A percentile compares a stretch with the other conserved stretches of the same genome.
Evolutionary conservation across 1,284 basidiomycete genomes (phyloP).

Genomic region (Ustilago tritici): DNA sequence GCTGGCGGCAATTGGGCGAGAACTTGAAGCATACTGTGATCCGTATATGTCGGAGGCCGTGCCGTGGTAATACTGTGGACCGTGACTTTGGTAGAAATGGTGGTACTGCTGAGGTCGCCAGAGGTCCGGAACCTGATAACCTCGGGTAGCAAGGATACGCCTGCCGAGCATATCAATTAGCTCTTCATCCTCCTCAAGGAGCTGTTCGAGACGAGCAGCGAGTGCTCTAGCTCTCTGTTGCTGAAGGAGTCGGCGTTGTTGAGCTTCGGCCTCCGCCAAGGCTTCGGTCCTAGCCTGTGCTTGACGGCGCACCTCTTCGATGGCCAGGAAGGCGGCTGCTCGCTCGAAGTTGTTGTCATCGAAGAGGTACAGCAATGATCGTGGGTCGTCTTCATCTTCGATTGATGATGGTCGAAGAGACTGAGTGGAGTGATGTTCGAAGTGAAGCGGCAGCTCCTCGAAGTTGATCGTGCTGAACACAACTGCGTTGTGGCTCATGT

Average conservation of each 20-base stretch:
- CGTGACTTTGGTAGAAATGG: conserved; percentile 8
- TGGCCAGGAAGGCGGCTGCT: conserved; percentile 27
- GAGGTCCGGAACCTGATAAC: conserved; percentile 41
- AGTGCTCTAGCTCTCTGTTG: conserved; percentile 15
- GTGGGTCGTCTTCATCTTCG: conserved; percentile 36
- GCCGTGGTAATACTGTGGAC: conserved; percentile 4
- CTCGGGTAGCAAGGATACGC: conserved; percentile 47
- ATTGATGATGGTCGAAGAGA: conserved; percentile 39
- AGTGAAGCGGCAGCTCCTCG: conserved; percentile 40
- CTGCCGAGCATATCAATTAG: conserved; percentile 52
- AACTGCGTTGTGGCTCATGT: conserved; percentile 17
- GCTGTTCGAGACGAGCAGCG: conserved; percentile 23
- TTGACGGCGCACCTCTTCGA: conserved; percentile 25
- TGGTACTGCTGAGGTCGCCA: conserved; percentile 23
- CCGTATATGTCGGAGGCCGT: neutral
- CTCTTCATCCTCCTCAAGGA: conserved; percentile 54
- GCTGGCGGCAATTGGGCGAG: neutral
- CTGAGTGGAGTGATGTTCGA: conserved; percentile 15
- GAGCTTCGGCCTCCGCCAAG: conserved; percentile 23
- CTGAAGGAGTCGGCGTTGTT: conserved; percentile 14
- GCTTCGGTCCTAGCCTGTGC: conserved; percentile 29
- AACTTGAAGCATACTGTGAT: conserved; percentile 1
- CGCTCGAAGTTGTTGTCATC: conserved; percentile 48
- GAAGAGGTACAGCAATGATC: conserved; percentile 53
- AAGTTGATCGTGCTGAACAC: conserved; percentile 29